Evolutionary conservation across 75 land plant genomes (phyloP), one percentile per base, ranked within the genome.

Genomic region (Larix kaempferi): DNA sequence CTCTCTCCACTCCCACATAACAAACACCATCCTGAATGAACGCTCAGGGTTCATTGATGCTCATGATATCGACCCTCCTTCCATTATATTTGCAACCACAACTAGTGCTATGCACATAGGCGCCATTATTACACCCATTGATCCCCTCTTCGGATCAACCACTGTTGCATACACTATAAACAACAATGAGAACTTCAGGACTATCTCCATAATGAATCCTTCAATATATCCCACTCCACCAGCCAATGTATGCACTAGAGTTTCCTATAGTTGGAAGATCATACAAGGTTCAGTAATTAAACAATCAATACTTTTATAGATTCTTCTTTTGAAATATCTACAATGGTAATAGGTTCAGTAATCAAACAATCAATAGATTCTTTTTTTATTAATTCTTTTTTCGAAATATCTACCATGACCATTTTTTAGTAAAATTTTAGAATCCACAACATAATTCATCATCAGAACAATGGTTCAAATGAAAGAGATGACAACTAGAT

Each of bases 21-120:
- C 89, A 61, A 93, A 60, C 14, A 93, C 94, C 14, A 91, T 97
- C 39, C 99, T 94, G 59, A 96, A 96, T 6, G 95, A 89, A n/a
- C 97, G 76, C 0, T 91, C 97, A 4, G 99, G 99, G 86, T 96
- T 94, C 94, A 96, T 92, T 16, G 95, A 94, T 0, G 94, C 97
- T 49, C 94, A 91, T 6, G 90, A 87, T 82, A 89, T 94, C 16
- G 97, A 79, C 25, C 91, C 92, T 22, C 91, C 94, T 22, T 91
- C 91, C 35, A 96, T 75, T 81, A 93, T 88, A 83, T 90, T 87
- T 37, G 92, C 94, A 27, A 85, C 85, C 74, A 93, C 96, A 39
- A 90, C 86, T 57, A 91, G 78, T 66, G 91, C 95, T 60, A 86
- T 84, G 7, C 91, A 80, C 21, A n/a, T n/a, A n/a, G n/a, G n/a